Evolutionary conservation across 495 filamentous ascomycete genomes (phyloP).

Genomic region (Neurospora terricola): DNA sequence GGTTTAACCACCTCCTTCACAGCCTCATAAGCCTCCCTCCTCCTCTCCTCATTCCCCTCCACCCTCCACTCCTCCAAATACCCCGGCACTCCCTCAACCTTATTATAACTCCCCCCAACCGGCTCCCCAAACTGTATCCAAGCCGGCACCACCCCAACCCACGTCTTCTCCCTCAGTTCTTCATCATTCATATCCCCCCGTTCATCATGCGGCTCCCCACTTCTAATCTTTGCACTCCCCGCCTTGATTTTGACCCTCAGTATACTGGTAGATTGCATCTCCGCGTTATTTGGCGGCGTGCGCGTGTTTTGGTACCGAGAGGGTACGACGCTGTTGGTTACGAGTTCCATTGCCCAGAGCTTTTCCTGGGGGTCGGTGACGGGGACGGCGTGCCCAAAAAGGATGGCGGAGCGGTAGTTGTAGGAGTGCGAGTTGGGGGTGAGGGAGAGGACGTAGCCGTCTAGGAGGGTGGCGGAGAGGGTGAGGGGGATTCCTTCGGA

Average conservation of each 20-base stretch:
- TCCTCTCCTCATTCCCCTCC: slow-evolving; percentile 43
- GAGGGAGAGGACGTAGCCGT: slow-evolving; percentile 67
- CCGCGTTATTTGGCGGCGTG: slow-evolving; percentile 59
- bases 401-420: slow-evolving; percentile 78
- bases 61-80: slow-evolving; percentile 51
- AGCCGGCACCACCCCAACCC: slow-evolving; percentile 80
- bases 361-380: slow-evolving; percentile 65
- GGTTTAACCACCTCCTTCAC: slow-evolving; percentile 12
- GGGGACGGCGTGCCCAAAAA: slow-evolving; percentile 64
- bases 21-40: slow-evolving; percentile 40
- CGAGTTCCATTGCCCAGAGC: slow-evolving; percentile 69
- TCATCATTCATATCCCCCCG: slow-evolving; percentile 53
- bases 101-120: slow-evolving; percentile 47
- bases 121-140: slow-evolving; percentile 58
- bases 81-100: slow-evolving; percentile 47
- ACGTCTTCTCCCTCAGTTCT: slow-evolving; percentile 51
- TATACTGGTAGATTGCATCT: slow-evolving; percentile 70
- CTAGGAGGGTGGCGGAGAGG: slow-evolving; percentile 54
- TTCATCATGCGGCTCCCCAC: slow-evolving; percentile 61
- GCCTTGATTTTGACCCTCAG: slow-evolving; percentile 57
- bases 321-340: slow-evolving; percentile 66
- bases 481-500: slow-evolving; percentile 48
- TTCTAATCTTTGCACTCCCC: slow-evolving; percentile 71
- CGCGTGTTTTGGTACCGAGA: slow-evolving; percentile 62
- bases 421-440: slow-evolving; percentile 74